Evolutionary conservation across 495 filamentous ascomycete species (phyloP).

Genomic region (Xylaria sp.): DNA sequence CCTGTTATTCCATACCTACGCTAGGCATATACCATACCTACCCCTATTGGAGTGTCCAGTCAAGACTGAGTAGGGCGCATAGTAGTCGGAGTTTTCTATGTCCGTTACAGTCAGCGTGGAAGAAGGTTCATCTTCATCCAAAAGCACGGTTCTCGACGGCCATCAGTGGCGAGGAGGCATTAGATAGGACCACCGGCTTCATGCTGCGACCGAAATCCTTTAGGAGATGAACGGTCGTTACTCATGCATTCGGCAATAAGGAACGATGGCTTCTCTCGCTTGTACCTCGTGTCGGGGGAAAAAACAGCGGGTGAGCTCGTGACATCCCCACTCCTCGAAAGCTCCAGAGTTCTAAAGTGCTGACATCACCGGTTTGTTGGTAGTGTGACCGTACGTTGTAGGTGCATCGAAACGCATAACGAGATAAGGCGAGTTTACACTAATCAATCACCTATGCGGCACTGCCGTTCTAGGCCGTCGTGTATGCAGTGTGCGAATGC

Average conservation of each 20-base stretch:
- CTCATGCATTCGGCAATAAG: neutral
- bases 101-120: neutral
- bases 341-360: neutral
- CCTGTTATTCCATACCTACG: neutral
- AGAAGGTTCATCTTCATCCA: neutral
- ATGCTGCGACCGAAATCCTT: neutral
- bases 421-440: neutral
- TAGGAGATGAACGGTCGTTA: no score
- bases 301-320: constrained; percentile 17
- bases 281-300: constrained; percentile 10
- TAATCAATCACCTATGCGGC: no score
- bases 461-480: neutral
- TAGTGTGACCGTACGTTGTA: constrained; percentile 1
- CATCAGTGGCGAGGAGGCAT: neutral
- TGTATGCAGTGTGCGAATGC: constrained; percentile 6
- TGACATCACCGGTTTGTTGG: neutral
- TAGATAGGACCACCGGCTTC: neutral
- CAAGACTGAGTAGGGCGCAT: neutral
- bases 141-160: neutral
- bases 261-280: constrained; percentile 3
- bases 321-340: neutral
- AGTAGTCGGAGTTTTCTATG: neutral
- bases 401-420: neutral
- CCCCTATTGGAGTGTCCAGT: neutral
- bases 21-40: no score